These are phyloP conservation scores for Lichtheimia ornata DNA, from an alignment of 371 early-diverging fungal genomes.

Conservation along the genomic window DNA sequence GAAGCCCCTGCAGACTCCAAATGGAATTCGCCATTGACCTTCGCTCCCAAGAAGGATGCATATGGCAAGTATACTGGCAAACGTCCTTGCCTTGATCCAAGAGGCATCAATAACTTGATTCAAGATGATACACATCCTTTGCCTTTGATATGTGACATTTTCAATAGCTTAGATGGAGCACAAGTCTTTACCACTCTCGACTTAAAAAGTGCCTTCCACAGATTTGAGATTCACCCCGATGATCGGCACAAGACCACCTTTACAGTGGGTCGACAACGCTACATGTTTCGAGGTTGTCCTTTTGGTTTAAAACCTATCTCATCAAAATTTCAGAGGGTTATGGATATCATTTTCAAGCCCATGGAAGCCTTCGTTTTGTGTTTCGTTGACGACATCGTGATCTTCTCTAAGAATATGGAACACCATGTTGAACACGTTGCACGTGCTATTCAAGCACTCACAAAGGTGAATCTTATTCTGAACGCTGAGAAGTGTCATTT, in stretches of 20 bases:
- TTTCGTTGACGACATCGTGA: too few species aligned
- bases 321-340: too few species aligned
- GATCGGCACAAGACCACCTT: conserved; percentile 6
- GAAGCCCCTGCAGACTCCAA: too few species aligned
- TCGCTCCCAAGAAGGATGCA: not conserved
- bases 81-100: not conserved
- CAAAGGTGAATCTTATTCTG: conserved; percentile 19
- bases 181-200: not conserved
- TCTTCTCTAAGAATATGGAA: conserved; percentile 2
- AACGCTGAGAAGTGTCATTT: conserved; percentile 27
- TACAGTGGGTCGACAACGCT: not conserved
- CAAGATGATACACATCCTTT: not conserved
- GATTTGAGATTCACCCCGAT: not conserved
- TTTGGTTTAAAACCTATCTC: too few species aligned
- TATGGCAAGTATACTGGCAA: not conserved
- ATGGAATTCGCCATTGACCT: not conserved
- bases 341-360: too few species aligned
- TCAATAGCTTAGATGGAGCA: not conserved
- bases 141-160: conserved; percentile 3
- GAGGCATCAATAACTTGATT: not conserved
- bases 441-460: conserved; percentile 17
- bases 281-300: too few species aligned
- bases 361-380: too few species aligned
- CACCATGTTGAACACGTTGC: conserved; percentile 13
- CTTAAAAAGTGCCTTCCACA: conserved; percentile 1